Evolutionary conservation across 129 eudicot species (phyloP).

Genomic region (Artemisia annua): DNA sequence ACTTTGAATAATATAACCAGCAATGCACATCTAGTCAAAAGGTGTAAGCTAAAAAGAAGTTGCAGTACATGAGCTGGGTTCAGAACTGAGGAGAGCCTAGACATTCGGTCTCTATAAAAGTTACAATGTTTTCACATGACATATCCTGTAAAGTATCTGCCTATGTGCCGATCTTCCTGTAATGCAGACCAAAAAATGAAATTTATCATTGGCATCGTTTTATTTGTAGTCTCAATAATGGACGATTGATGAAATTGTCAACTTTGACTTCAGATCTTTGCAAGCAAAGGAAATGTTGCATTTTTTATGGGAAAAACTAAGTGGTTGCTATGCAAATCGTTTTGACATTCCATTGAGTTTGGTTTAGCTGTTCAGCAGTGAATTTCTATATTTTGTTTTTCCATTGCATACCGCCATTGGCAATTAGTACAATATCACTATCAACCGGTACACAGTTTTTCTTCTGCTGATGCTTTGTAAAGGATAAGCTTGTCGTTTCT

Average conservation of each 20-base stretch:
- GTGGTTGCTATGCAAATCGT: neutral
- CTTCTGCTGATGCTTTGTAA: neutral
- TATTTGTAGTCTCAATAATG: conserved; percentile 9
- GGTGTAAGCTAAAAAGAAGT: neutral
- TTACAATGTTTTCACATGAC: neutral
- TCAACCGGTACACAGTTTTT: conserved; percentile 3
- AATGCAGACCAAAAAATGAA: neutral
- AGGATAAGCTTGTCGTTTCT: conserved; percentile 5
- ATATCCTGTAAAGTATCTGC: neutral
- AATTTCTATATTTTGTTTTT: neutral
- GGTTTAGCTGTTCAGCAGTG: conserved; percentile 2
- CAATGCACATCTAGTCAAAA: neutral
- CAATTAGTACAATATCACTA: neutral
- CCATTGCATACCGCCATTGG: too few species aligned
- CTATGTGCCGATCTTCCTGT: neutral
- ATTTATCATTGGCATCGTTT: neutral
- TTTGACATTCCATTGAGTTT: conserved; percentile 15
- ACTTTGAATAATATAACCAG: neutral
- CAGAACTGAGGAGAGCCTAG: neutral
- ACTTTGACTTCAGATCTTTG: neutral
- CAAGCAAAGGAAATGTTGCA: neutral
- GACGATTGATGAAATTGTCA: neutral
- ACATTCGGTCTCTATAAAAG: neutral
- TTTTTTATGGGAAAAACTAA: neutral
- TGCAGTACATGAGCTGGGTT: neutral